Conservation (phyloP, 1,139 yeast genomes). For the Sugiyamaella grinbergsii region DNA sequence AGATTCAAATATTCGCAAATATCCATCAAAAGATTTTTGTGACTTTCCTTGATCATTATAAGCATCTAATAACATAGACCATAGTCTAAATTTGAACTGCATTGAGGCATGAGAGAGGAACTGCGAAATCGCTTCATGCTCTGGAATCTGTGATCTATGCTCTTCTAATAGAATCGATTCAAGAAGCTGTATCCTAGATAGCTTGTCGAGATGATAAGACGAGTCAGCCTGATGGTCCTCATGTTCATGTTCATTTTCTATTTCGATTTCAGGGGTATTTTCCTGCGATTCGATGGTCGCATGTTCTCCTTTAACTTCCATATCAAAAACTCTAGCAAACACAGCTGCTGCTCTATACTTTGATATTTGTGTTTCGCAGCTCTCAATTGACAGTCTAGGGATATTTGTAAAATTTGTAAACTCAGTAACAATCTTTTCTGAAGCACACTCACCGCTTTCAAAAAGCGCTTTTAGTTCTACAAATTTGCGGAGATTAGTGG, state of each 20-base stretch:
- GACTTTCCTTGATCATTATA: conserved; percentile 52
- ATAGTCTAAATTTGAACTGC: conserved; percentile 67
- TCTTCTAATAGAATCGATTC: conserved; percentile 53
- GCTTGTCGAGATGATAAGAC: conserved; percentile 2
- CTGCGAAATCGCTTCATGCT: conserved; percentile 54
- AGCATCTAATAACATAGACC: conserved; percentile 71
- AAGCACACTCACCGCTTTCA: conserved; percentile 26
- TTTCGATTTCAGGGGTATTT: conserved; percentile 6
- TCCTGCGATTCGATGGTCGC: conserved; percentile 8
- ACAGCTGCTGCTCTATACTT: conserved; percentile 66
- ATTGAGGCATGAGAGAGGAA: conserved; percentile 67
- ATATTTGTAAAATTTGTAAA: conserved; percentile 48
- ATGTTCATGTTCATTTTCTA: conserved; percentile 21
- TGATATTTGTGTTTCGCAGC: conserved; percentile 63
- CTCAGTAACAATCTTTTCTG: conserved; percentile 40
- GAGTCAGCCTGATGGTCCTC: conserved; percentile 29
- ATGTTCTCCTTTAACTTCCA: conserved; percentile 13
- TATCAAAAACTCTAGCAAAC: conserved; percentile 57
- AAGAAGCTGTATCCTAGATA: conserved; percentile 47
- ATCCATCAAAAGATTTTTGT: conserved; percentile 54
- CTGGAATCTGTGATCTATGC: conserved; percentile 33
- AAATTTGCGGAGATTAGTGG: conserved; percentile 31
- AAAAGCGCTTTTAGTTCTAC: conserved; percentile 24
- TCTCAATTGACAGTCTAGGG: conserved; percentile 56
- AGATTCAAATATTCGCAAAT: conserved; percentile 52